Evolutionary conservation across 2,329 filamentous ascomycete genomes (phyloP).

Genomic region (Setomelanomma holmii): DNA sequence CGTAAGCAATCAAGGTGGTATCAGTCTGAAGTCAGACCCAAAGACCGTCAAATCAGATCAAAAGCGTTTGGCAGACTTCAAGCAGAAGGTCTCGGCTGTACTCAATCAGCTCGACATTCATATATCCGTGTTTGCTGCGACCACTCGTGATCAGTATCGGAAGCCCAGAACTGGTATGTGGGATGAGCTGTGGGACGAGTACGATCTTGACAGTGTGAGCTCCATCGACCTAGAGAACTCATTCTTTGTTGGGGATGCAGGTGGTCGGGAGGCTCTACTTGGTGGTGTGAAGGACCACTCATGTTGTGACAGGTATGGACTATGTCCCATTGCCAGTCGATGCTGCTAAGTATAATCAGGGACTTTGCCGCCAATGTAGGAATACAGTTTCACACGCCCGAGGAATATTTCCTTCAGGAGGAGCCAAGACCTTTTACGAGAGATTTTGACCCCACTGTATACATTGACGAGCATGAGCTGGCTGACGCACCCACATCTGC

Average conservation of each 20-base stretch:
- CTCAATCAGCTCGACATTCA: conserved; percentile 77
- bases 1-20: conserved; percentile 86
- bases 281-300: conserved; percentile 63
- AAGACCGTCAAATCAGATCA: conserved; percentile 72
- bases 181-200: conserved; percentile 67
- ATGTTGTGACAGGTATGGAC: conserved; percentile 62
- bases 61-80: conserved; percentile 79
- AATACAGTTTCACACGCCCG: conserved; percentile 82
- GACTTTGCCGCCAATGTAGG: conserved; percentile 88
- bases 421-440: conserved; percentile 69
- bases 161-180: conserved; percentile 94
- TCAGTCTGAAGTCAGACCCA: conserved; percentile 76
- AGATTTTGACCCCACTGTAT: conserved; percentile 71
- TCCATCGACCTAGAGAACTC: conserved; percentile 74
- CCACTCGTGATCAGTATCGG: conserved; percentile 78
- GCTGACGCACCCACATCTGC: conserved; percentile 37
- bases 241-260: conserved; percentile 90
- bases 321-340: conserved; percentile 15
- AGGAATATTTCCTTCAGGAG: conserved; percentile 85
- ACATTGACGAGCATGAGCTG: conserved; percentile 24
- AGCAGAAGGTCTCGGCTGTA: conserved; percentile 75
- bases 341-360: conserved; percentile 25
- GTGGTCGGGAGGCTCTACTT: conserved; percentile 55
- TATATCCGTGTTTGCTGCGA: conserved; percentile 84
- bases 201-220: conserved; percentile 55